Conservation (phyloP, 306 rosid genomes). For the Delonix regia region DNA sequence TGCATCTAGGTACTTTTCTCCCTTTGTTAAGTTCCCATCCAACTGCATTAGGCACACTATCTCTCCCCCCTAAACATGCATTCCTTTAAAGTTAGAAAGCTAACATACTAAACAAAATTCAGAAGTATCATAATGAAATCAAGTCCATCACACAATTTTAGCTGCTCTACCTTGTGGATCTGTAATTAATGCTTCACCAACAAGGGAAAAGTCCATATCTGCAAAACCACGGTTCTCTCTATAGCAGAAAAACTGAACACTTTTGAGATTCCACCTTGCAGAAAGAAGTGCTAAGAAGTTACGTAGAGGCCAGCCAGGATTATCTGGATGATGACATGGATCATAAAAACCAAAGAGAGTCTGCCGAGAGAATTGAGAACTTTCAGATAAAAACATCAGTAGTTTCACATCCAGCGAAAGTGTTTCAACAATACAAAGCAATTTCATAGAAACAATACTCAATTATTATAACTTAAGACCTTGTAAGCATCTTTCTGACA, state of each 20-base stretch:
- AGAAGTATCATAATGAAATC: not conserved
- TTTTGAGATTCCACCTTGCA: conserved; percentile 77
- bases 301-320: conserved; percentile 98
- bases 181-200: conserved; percentile 77
- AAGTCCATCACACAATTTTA: conserved; percentile 25
- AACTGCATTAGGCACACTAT: conserved; percentile 64
- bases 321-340: conserved; percentile 86
- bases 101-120: conserved; percentile 20
- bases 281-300: conserved; percentile 83
- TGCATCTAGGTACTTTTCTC: conserved; percentile 64
- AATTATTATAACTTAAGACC: conserved; percentile 53
- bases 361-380: conserved; percentile 56
- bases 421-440: conserved; percentile 25
- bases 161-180: conserved; percentile 65
- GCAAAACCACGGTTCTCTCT: conserved; percentile 97
- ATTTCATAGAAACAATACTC: conserved; percentile 21
- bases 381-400: conserved; percentile 32
- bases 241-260: conserved; percentile 77
- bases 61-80: conserved; percentile 59
- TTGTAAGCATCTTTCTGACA: conserved; percentile 57
- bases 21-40: conserved; percentile 96
- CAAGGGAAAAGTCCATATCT: conserved; percentile 77
- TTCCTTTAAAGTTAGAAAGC: conserved; percentile 36
- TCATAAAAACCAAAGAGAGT: conserved; percentile 92
- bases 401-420: conserved; percentile 27